phyloP scores from a whole-genome alignment of 2,329 filamentous ascomycete species.

The Sporothrix humicola region DNA sequence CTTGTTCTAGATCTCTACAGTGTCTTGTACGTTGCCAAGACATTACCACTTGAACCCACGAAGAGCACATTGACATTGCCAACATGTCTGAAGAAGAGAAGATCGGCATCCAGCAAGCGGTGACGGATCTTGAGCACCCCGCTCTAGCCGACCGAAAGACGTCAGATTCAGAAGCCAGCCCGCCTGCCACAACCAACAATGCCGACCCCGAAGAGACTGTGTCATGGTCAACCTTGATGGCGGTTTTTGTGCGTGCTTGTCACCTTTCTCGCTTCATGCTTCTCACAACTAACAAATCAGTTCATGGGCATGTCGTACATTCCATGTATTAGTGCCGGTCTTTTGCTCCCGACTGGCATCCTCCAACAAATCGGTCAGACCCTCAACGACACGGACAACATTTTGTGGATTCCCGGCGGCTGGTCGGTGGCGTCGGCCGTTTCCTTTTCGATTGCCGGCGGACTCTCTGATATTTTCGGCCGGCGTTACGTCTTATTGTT shows the following conservation, averaged over 20 bases:
- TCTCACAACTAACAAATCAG: too few species aligned
- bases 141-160: not conserved
- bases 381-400: slow-evolving; percentile 38
- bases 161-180: not conserved
- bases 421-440: slow-evolving; percentile 38
- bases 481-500: slow-evolving; percentile 33
- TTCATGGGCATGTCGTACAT: slow-evolving; percentile 34
- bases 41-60: too few species aligned
- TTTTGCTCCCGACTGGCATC: slow-evolving; percentile 40
- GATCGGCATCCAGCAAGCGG: not conserved
- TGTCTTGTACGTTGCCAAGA: too few species aligned
- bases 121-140: not conserved
- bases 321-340: slow-evolving; percentile 35
- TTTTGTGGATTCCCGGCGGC: slow-evolving; percentile 40
- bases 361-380: slow-evolving; percentile 40
- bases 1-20: too few species aligned
- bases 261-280: too few species aligned
- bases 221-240: not conserved
- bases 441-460: slow-evolving; percentile 39
- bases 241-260: not conserved
- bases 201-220: not conserved
- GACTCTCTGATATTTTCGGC: slow-evolving; percentile 40
- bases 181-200: not conserved
- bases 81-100: not conserved
- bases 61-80: too few species aligned